Evolutionary conservation across 768 basidiomycete species (phyloP).

Genomic region (Pleurotus platypus): DNA sequence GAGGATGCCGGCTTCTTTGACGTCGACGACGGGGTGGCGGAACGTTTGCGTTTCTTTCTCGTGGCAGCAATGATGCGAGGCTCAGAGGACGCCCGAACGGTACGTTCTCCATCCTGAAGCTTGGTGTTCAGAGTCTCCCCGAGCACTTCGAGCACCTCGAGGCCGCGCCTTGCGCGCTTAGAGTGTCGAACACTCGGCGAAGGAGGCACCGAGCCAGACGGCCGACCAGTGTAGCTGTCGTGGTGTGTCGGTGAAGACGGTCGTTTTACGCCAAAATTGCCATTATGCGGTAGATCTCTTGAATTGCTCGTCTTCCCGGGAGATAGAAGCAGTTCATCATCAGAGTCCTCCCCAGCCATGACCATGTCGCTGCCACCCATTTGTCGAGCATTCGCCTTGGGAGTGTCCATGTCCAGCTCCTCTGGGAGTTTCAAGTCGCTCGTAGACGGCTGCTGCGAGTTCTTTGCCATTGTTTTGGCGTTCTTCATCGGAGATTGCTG

Average conservation of each 20-base stretch:
- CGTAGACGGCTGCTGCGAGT: conserved; percentile 20
- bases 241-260: conserved; percentile 14
- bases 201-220: conserved; percentile 11
- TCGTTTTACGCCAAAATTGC: conserved; percentile 30
- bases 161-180: not conserved
- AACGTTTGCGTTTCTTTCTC: conserved; percentile 4
- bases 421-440: conserved; percentile 9
- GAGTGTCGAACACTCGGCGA: conserved; percentile 10
- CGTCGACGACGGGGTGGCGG: conserved; percentile 13
- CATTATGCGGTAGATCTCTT: conserved; percentile 28
- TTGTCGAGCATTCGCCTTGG: not conserved
- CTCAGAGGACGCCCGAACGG: conserved; percentile 1
- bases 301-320: conserved; percentile 28
- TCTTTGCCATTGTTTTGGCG: conserved; percentile 33
- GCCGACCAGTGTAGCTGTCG: conserved; percentile 7
- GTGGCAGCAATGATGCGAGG: not conserved
- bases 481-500: conserved; percentile 50
- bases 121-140: conserved; percentile 5
- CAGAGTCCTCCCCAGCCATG: conserved; percentile 26
- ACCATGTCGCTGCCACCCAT: conserved; percentile 1
- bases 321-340: conserved; percentile 47
- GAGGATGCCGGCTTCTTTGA: conserved; percentile 24
- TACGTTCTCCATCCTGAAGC: not conserved
- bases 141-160: conserved; percentile 6
- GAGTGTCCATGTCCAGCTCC: not conserved